These are phyloP conservation scores for Colletotrichum incanum DNA, from an alignment of 2,329 filamentous ascomycete genomes.

Conservation along the genomic window DNA sequence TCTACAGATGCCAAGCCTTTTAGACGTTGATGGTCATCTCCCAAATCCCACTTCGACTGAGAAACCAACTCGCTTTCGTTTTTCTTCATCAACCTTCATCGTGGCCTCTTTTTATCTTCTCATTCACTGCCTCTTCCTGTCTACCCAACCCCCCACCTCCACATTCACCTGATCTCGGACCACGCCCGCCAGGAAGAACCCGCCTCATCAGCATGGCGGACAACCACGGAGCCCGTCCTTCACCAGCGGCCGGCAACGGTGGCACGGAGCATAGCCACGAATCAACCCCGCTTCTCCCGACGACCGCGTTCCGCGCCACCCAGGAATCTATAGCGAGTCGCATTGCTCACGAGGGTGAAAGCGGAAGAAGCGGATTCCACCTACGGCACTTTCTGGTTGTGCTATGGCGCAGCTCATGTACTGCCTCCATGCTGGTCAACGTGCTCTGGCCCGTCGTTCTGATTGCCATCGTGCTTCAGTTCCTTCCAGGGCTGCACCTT, in stretches of 20 bases:
- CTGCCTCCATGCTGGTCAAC: constrained; percentile 62
- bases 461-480: constrained; percentile 60
- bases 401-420: constrained; percentile 60
- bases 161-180: too few relatives aligned
- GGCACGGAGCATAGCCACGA: constrained; percentile 39
- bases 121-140: neutral
- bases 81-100: neutral
- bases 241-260: constrained; percentile 25
- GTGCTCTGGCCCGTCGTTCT: constrained; percentile 65
- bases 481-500: constrained; percentile 53
- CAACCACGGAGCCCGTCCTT: constrained; percentile 4
- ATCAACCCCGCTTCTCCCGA: constrained; percentile 52
- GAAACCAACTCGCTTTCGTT: neutral
- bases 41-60: neutral
- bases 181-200: neutral
- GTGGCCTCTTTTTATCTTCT: too few relatives aligned
- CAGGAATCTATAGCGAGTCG: constrained; percentile 36
- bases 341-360: constrained; percentile 59
- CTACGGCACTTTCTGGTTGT: constrained; percentile 59
- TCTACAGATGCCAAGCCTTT: constrained; percentile 31
- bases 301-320: constrained; percentile 38
- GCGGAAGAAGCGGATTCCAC: constrained; percentile 60
- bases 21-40: constrained; percentile 15
- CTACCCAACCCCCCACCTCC: too few relatives aligned
- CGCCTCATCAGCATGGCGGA: neutral